phyloP scores from a whole-genome alignment of 192 early-diverging fungal species.

The Mortierella alpina region DNA sequence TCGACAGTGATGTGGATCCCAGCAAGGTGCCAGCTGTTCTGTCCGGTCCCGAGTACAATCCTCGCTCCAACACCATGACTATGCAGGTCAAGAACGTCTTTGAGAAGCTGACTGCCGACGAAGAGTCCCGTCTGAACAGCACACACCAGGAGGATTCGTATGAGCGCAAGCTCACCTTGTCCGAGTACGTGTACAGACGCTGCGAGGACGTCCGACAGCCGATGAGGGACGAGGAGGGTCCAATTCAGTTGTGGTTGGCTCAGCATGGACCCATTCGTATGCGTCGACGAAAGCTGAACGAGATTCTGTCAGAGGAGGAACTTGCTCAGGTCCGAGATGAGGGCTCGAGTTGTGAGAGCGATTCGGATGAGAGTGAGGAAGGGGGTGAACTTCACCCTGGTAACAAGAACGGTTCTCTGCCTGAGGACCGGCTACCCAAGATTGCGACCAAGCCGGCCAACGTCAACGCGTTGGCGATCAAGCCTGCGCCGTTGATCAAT shows the following conservation, averaged over 20 bases:
- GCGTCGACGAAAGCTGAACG: constrained; percentile 31
- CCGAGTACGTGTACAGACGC: constrained; percentile 52
- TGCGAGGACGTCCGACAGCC: constrained; percentile 51
- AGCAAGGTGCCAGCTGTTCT: constrained; percentile 47
- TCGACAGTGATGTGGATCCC: constrained; percentile 42
- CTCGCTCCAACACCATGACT: constrained; percentile 45
- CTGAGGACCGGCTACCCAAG: constrained; percentile 46
- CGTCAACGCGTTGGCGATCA: neutral
- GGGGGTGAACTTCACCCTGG: neutral
- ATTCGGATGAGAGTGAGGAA: neutral
- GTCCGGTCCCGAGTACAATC: constrained; percentile 30
- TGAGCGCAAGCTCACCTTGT: constrained; percentile 39
- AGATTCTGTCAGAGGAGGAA: constrained; percentile 8
- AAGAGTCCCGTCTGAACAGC: constrained; percentile 25
- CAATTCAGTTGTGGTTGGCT: constrained; percentile 49
- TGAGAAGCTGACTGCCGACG: constrained; percentile 31
- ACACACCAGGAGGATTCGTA: constrained; percentile 41
- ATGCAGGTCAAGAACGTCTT: constrained; percentile 55
- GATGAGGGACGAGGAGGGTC: constrained; percentile 50
- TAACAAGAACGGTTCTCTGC: neutral
- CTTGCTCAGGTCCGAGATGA: neutral
- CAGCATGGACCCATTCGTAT: constrained; percentile 52
- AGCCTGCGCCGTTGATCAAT: constrained; percentile 12
- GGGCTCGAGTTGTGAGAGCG: neutral
- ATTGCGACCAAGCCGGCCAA: constrained; percentile 29